Evolutionary conservation across 345 rosid genomes (phyloP).

Genomic region (Heritiera fomes): DNA sequence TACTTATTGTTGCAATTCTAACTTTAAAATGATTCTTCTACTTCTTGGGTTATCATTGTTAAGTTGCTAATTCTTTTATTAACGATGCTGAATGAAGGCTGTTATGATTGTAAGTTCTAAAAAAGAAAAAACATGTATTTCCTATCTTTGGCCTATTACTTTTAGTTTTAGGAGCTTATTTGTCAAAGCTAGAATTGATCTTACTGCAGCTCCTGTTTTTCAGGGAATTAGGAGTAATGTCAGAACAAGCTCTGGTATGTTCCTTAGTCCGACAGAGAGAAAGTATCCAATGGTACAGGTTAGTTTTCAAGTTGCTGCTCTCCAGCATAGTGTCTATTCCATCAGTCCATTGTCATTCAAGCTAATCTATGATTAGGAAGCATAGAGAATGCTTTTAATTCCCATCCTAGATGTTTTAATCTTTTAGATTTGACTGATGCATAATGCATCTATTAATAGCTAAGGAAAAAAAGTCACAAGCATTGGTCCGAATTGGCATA

Average conservation of each 20-base stretch:
- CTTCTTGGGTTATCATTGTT: neutral
- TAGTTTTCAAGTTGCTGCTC: constrained; percentile 25
- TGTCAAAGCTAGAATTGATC: constrained; percentile 10
- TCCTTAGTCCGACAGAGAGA: constrained; percentile 66
- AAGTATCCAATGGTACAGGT: constrained; percentile 86
- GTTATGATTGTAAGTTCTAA: neutral
- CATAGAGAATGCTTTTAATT: neutral
- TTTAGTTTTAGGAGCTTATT: constrained; percentile 1
- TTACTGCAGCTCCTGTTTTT: constrained; percentile 6
- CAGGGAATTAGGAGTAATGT: constrained; percentile 92
- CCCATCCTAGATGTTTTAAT: neutral
- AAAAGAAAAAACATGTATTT: neutral
- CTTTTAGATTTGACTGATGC: neutral
- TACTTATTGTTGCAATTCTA: neutral
- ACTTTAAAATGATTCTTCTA: neutral
- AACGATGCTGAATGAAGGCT: neutral
- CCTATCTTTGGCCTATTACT: neutral
- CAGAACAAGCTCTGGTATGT: constrained; percentile 98
- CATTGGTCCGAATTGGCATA: neutral
- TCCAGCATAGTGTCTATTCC: constrained; percentile 6
- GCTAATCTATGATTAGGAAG: neutral
- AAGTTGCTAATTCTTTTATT: neutral
- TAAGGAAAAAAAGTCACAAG: neutral
- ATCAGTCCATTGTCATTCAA: neutral
- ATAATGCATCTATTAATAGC: neutral